A percentile compares a stretch with the other conserved stretches of the same genome.
These are phyloP conservation scores for Fusarium sp. DNA, from an alignment of 2,329 filamentous ascomycete genomes.

Conservation along the genomic window DNA sequence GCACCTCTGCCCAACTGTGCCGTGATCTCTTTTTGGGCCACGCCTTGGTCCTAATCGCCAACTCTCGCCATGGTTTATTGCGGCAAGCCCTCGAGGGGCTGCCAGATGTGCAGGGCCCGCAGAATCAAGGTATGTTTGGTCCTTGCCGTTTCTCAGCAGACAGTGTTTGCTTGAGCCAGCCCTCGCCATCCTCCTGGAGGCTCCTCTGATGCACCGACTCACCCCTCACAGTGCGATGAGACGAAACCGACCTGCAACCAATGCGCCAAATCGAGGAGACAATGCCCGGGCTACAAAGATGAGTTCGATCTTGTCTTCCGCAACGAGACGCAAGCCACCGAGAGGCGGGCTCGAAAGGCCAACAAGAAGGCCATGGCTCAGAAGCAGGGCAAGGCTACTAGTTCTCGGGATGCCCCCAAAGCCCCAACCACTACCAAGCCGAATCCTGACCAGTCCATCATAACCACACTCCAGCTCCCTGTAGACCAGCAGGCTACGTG, in stretches of 20 bases:
- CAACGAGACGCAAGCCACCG: conserved; percentile 77
- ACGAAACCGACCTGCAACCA: conserved; percentile 74
- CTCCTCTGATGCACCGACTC: conserved; percentile 10
- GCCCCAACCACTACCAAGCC: conserved; percentile 26
- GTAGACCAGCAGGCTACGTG: conserved; percentile 67
- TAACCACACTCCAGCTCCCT: conserved; percentile 56
- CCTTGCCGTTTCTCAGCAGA: neutral
- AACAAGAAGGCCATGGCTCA: conserved; percentile 59
- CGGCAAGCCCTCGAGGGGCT: conserved; percentile 75
- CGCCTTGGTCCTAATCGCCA: neutral
- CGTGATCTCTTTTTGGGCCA: neutral
- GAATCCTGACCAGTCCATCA: conserved; percentile 42
- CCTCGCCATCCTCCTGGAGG: neutral
- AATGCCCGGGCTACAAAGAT: conserved; percentile 76
- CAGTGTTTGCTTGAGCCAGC: neutral
- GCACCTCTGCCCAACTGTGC: neutral
- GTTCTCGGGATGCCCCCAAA: conserved; percentile 17
- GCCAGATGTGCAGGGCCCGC: conserved; percentile 79
- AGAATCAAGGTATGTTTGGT: conserved; percentile 73
- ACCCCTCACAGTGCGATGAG: conserved; percentile 69
- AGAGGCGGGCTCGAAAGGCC: conserved; percentile 69
- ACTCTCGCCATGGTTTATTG: conserved; percentile 69
- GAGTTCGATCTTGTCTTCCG: conserved; percentile 80
- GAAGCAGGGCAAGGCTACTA: conserved; percentile 47
- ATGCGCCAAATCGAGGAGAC: conserved; percentile 71